Percentiles rank a stretch among this genome's conserved stretches.
phyloP scores from a whole-genome alignment of 208 protist genomes.

The Endotrypanum monterogeii region DNA sequence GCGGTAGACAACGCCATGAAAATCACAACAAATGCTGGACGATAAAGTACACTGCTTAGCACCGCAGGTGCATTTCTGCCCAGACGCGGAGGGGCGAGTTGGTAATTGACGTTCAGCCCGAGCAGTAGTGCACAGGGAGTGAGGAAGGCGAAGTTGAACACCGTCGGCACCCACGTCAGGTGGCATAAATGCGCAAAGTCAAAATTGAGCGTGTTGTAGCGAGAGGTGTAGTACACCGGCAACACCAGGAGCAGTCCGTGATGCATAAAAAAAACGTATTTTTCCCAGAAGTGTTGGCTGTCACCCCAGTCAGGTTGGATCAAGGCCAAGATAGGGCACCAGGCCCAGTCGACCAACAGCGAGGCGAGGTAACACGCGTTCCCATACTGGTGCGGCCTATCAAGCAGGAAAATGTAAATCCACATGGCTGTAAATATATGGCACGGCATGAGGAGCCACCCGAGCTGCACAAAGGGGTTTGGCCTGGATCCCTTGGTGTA shows the following conservation, averaged over 20 bases:
- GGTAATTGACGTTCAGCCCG: slow-evolving; percentile 82
- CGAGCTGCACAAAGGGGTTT: slow-evolving; percentile 72
- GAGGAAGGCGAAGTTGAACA: slow-evolving; percentile 62
- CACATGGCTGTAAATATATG: slow-evolving; percentile 69
- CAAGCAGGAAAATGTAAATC: slow-evolving; percentile 45
- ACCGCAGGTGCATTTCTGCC: slow-evolving; percentile 18
- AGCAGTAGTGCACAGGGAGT: slow-evolving; percentile 45
- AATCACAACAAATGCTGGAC: slow-evolving; percentile 33
- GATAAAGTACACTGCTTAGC: slow-evolving; percentile 38
- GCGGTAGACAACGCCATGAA: slow-evolving; percentile 42
- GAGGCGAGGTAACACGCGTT: slow-evolving; percentile 62
- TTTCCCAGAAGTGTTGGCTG: slow-evolving; percentile 58
- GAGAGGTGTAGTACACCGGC: slow-evolving; percentile 66
- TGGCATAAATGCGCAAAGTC: slow-evolving; percentile 48
- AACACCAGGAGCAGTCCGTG: slow-evolving; percentile 63
- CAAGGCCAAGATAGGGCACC: slow-evolving; percentile 42
- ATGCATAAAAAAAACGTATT: slow-evolving; percentile 57
- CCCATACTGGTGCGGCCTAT: slow-evolving; percentile 36
- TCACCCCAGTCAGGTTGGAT: slow-evolving; percentile 62
- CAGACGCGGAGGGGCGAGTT: slow-evolving; percentile 63
- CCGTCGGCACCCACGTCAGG: slow-evolving; percentile 51
- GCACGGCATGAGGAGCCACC: slow-evolving; percentile 86
- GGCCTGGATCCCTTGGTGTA: slow-evolving; percentile 47
- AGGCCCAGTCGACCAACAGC: slow-evolving; percentile 58
- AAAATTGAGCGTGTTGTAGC: slow-evolving; percentile 55